Base-by-base conservation (phyloP, 352 stramenopile species). In the Phytophthora kernoviae region DNA sequence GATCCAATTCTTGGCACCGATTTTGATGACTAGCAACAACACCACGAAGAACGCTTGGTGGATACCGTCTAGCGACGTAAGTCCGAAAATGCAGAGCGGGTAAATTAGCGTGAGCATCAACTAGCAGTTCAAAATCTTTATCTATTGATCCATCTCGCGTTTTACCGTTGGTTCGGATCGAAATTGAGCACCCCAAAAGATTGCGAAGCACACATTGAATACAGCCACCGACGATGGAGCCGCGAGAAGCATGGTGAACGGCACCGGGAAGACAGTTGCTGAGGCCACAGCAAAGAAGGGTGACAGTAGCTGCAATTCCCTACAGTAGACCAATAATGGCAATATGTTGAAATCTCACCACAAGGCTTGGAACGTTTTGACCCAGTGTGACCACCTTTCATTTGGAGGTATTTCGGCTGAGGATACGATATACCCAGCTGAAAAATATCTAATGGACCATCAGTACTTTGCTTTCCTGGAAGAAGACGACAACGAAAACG, bases 1-100 rank as follows among this genome's bases (percentile, higher is more conserved):
- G 1, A 67, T 27, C 41, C 51, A 59, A 8, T 75, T 64, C 37
- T 80, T 80, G 5, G 37, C 65, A 36, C 40, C 42, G 11, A 54
- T 11, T 47, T 65, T 70, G 40, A 58, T 63, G 5, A 61, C 51
- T 12, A 42, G 60, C 1, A 60, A 40, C 2, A 56, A 48, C 2
- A 54, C 2, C 5, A 52, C 61, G 36, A 64, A 69, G 26, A 65
- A 46, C 1, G 54, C 51, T 48, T 70, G 56, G 17, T 62, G 34
- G 4, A 39, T 24, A 3, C 55, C 56, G 3, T 46, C 54, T 18
- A 70, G 26, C 7, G 56, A 66, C 2, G 17, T 46, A 39, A 70
- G 72, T 11, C 43, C 62, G 17, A 41, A 69, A 24, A 67, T 69
- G 50, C 66, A 73, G 17, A 74, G 21, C 11, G 66, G 62, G 32